phyloP scores from a whole-genome alignment of 768 basidiomycete species.

The Suillus occidentalis region DNA sequence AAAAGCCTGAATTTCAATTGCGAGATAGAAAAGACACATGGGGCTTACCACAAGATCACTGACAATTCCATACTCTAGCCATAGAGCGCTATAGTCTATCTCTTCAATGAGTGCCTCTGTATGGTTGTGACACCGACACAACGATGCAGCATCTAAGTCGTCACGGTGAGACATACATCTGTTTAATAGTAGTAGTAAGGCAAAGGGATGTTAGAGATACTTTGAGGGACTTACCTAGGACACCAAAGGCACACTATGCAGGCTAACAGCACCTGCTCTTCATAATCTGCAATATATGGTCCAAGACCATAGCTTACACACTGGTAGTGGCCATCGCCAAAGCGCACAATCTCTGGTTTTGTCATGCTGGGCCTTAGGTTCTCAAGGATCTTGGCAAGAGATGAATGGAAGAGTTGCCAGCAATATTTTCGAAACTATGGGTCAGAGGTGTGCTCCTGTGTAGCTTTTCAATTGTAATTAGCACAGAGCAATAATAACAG shows the following conservation, averaged over 20 bases:
- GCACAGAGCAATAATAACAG: no score
- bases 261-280: constrained; percentile 35
- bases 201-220: background rate
- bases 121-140: constrained; percentile 16
- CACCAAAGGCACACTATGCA: constrained; percentile 38
- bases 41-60: background rate
- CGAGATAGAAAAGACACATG: no score
- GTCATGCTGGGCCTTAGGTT: constrained; percentile 28
- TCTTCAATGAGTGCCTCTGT: constrained; percentile 21
- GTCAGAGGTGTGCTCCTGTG: background rate
- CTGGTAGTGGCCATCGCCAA: constrained; percentile 32
- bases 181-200: constrained; percentile 9
- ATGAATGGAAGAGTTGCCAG: constrained; percentile 32
- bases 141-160: constrained; percentile 23
- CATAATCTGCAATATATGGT: constrained; percentile 42
- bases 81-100: background rate
- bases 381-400: constrained; percentile 24
- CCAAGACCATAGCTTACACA: constrained; percentile 34
- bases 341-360: constrained; percentile 23
- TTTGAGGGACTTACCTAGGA: constrained; percentile 24
- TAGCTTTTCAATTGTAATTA: no score
- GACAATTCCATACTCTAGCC: background rate
- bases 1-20: background rate
- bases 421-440: constrained; percentile 28
- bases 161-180: constrained; percentile 21